Evolutionary conservation across 2,329 filamentous ascomycete species (phyloP).

Genomic region (Calonectria hongkongensis): DNA sequence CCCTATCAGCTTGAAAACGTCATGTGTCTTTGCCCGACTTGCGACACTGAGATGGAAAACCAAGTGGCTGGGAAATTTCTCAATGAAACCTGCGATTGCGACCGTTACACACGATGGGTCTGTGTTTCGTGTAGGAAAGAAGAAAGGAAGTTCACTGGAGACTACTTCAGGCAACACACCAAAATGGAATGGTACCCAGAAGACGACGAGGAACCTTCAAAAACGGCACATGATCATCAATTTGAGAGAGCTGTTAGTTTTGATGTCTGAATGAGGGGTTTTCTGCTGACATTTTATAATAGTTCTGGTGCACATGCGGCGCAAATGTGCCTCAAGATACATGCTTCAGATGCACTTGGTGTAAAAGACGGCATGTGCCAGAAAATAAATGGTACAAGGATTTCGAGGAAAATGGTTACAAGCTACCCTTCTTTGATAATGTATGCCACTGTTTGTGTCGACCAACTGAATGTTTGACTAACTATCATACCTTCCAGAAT

Average conservation of each 20-base stretch:
- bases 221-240: conserved; percentile 22
- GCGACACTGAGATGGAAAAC: conserved; percentile 32
- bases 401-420: background rate
- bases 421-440: conserved; percentile 44
- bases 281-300: background rate
- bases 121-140: conserved; percentile 21
- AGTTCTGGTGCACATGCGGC: conserved; percentile 47
- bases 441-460: background rate
- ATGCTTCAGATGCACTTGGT: conserved; percentile 41
- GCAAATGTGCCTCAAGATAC: conserved; percentile 7
- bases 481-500: background rate
- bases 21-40: conserved; percentile 42
- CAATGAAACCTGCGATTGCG: conserved; percentile 43
- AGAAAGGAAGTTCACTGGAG: rapidly evolving
- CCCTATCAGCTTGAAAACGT: conserved; percentile 11
- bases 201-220: background rate
- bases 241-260: conserved; percentile 27
- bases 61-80: conserved; percentile 9
- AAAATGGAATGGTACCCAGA: conserved; percentile 1
- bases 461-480: too few species aligned
- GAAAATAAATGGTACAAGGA: conserved; percentile 39
- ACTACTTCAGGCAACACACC: background rate
- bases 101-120: conserved; percentile 41
- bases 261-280: background rate
- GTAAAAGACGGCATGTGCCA: conserved; percentile 40